These are phyloP conservation scores for Colletotrichum musicola DNA, from an alignment of 2,329 filamentous ascomycete species.

Conservation along the genomic window DNA sequence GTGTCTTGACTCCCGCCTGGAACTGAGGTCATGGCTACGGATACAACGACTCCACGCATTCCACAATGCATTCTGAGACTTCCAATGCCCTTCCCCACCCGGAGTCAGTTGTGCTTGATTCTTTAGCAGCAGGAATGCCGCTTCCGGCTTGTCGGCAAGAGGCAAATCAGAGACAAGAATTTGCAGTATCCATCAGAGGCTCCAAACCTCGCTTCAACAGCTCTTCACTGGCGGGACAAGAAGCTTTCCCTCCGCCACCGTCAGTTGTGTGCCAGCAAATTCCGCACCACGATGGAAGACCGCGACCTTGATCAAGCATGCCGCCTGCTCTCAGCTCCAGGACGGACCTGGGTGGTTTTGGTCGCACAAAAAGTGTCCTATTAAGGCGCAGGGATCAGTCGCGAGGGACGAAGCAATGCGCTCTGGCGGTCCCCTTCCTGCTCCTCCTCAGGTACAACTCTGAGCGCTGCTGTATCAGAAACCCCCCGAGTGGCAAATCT, in stretches of 20 bases:
- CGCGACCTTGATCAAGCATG: conserved; percentile 13
- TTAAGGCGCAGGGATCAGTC: conserved; percentile 29
- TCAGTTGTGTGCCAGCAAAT: neutral
- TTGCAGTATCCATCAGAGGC: neutral
- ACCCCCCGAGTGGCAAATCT: conserved; percentile 13
- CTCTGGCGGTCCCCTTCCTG: neutral
- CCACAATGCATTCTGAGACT: conserved; percentile 4
- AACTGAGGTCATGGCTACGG: conserved; percentile 37
- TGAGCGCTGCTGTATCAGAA: conserved; percentile 27
- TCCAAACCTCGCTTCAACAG: conserved; percentile 24
- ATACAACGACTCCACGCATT: conserved; percentile 26
- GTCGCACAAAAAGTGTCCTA: conserved; percentile 24
- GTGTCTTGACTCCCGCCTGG: conserved; percentile 11
- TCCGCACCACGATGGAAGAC: neutral
- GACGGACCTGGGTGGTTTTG: neutral
- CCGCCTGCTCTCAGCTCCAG: conserved; percentile 14
- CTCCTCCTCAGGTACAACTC: neutral
- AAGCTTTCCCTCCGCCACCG: neutral
- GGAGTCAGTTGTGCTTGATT: conserved; percentile 9
- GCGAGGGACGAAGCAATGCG: conserved; percentile 19
- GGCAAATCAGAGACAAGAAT: conserved; percentile 24
- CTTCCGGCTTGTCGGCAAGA: conserved; percentile 13
- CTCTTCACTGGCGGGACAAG: neutral
- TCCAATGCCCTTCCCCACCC: neutral
- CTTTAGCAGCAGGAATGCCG: conserved; percentile 13